Conservation (phyloP, 306 rosid species). For the Rosa persica region DNA sequence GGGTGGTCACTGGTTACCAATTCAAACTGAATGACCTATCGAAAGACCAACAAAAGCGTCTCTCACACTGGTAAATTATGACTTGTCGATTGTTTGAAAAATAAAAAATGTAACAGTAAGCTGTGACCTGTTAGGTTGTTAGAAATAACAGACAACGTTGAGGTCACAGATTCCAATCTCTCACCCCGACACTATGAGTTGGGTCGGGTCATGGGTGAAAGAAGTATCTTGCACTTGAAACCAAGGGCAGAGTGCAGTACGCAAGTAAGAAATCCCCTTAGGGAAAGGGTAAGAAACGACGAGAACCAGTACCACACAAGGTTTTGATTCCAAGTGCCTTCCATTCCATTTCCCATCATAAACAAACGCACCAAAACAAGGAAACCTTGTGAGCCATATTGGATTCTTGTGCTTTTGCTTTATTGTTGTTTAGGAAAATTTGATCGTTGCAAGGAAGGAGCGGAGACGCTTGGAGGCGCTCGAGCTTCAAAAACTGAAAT, state of each 20-base stretch:
- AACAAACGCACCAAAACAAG: conserved; percentile 6
- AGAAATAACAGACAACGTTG: background rate
- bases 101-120: background rate
- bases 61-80: background rate
- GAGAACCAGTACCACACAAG: background rate
- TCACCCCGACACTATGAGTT: background rate
- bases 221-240: background rate
- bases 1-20: no score
- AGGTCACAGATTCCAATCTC: background rate
- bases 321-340: background rate
- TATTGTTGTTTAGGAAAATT: background rate
- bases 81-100: no score
- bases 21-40: no score
- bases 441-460: background rate
- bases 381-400: background rate
- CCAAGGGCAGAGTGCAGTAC: background rate
- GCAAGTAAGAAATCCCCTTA: background rate
- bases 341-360: background rate
- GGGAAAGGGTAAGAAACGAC: background rate
- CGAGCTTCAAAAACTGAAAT: background rate
- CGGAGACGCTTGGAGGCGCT: background rate
- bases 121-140: background rate
- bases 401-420: background rate
- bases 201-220: background rate
- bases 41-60: background rate